Base-by-base conservation (phyloP, 2,329 filamentous ascomycete genomes). In the Trichoderma sp. region DNA sequence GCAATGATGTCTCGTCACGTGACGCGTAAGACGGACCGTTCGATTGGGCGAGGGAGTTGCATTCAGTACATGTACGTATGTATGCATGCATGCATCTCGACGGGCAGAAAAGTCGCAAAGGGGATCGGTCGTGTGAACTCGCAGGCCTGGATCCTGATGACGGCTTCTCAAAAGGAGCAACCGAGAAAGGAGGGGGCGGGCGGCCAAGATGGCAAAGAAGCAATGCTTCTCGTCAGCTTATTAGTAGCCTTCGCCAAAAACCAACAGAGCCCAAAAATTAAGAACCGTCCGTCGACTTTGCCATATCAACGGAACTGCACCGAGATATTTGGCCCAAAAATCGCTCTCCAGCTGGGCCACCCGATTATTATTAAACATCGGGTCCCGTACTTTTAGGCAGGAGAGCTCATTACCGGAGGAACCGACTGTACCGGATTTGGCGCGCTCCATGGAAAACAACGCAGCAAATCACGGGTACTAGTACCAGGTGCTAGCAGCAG, bases 391-490 rank as follows among this genome's bases (percentile, higher is more conserved):
- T n/a, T 65, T 48, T 65, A 56, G 48, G 50, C 60, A 64, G 60
- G 60, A 61, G 59, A 64, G 50, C 63, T 65, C 52, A 65, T 65
- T 65, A 65, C 63, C 63, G 63, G 63, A 57, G 63, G 63, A 48
- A 57, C 63, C 63, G 63, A 56, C 63, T 57, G 37, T 35, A 27
- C 50, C 61, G 61, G 50, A 42, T 56, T 64, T 54, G 50, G 27
- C 52, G 37, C 19, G 25, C 12, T 42, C 63, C 63, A 39, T 57
- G 63, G 50, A 65, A 42, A 45, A 35, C n/a, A 12, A 63, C 42
- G 45, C 32, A 25, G 42, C 42, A 52, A 35, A 25, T 17, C 34
- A 54, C 15, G 22, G n/a, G 52, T 34, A 19, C 52, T 32, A 34
- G 52, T 27, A 52, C 48, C 48, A 27, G 32, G 48, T 63, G 59